Evolutionary conservation across 768 basidiomycete species (phyloP).

Genomic region (Panellus pusillus): DNA sequence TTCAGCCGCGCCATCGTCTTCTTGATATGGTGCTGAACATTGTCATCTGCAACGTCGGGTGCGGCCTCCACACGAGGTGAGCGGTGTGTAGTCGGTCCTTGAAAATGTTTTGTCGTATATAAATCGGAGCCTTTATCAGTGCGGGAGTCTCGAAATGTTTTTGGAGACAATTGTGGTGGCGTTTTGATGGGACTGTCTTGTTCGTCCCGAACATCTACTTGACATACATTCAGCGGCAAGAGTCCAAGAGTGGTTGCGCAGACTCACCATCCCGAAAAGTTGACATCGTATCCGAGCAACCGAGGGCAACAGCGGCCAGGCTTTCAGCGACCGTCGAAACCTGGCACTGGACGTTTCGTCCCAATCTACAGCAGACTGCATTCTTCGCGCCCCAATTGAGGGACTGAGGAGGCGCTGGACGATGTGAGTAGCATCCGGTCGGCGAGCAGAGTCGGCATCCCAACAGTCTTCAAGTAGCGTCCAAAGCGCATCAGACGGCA

Average conservation of each 20-base stretch:
- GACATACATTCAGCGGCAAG: neutral
- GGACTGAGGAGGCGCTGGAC: conserved; percentile 5
- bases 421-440: conserved; percentile 7
- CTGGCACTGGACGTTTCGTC: conserved; percentile 12
- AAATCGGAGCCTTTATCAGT: too few species aligned
- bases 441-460: neutral
- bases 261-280: conserved; percentile 10
- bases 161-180: too few species aligned
- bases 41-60: neutral
- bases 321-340: conserved; percentile 9
- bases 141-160: too few species aligned
- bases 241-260: neutral
- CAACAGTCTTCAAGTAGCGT: conserved; percentile 12
- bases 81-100: too few species aligned
- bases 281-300: conserved; percentile 1
- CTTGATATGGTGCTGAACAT: neutral
- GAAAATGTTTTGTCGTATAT: too few species aligned
- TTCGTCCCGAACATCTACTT: neutral
- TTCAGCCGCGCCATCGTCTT: neutral
- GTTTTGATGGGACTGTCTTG: neutral
- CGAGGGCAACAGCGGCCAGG: conserved; percentile 13
- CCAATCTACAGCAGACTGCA: conserved; percentile 5
- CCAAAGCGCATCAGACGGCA: conserved; percentile 9
- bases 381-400: conserved; percentile 3
- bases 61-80: neutral